Evolutionary conservation across 192 early-diverging fungal genomes (phyloP).

Genomic region (Pilobolus umbonatus): DNA sequence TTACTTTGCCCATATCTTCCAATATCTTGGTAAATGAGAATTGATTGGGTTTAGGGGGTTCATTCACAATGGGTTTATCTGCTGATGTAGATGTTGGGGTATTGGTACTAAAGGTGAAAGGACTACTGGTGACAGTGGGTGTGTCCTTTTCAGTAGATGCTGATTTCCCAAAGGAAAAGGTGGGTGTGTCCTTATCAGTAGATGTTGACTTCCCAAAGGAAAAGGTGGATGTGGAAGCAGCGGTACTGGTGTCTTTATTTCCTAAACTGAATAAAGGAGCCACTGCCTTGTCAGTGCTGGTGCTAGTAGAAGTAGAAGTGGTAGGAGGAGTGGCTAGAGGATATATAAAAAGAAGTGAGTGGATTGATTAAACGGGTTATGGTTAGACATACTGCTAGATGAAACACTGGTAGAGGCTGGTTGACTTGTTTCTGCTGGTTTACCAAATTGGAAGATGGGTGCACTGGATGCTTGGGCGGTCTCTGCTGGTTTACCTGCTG

Average conservation of each 20-base stretch:
- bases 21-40: conserved; percentile 13
- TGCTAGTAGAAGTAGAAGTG: not conserved
- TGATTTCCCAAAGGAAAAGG: not conserved
- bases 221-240: not conserved
- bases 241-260: not conserved
- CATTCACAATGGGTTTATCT: not conserved
- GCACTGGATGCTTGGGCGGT: not conserved
- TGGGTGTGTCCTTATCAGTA: not conserved
- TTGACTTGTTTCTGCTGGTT: not conserved
- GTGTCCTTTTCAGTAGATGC: not conserved
- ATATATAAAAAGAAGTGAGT: no score
- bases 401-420: not conserved
- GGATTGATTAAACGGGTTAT: no score
- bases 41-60: not conserved
- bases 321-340: not conserved
- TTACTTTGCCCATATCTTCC: not conserved
- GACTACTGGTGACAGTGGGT: not conserved
- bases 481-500: not conserved
- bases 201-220: not conserved
- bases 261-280: no score
- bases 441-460: conserved; percentile 8
- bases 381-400: no score
- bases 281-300: not conserved
- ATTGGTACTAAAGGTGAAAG: not conserved
- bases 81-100: not conserved